Percentiles rank a stretch among this genome's conserved stretches.
Evolutionary conservation across 345 rosid genomes (phyloP).

Genomic region (Moricandia arvensis): DNA sequence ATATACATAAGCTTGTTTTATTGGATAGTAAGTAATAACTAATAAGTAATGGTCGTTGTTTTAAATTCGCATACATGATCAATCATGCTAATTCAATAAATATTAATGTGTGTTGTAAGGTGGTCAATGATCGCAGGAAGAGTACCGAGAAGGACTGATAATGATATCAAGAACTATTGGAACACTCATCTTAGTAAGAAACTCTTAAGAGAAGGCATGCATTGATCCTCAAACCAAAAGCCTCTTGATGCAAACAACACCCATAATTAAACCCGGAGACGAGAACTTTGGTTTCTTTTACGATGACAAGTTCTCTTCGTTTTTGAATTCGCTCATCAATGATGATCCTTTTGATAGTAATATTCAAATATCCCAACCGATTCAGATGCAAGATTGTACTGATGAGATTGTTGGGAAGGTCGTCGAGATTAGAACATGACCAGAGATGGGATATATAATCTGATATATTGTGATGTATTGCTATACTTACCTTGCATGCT

Average conservation of each 20-base stretch:
- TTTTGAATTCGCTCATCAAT: conserved; percentile 61
- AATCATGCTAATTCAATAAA: background rate
- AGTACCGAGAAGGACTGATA: conserved; percentile 84
- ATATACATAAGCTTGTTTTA: too few species aligned
- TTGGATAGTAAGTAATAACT: too few species aligned
- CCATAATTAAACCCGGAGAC: conserved; percentile 3
- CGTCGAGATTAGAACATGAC: conserved; percentile 13
- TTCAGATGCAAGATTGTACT: background rate
- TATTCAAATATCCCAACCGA: conserved; percentile 25
- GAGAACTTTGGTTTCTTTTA: conserved; percentile 35
- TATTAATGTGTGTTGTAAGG: conserved; percentile 35
- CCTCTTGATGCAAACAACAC: conserved; percentile 42
- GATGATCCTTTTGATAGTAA: conserved; percentile 41
- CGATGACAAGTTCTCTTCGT: conserved; percentile 65
- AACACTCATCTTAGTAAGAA: conserved; percentile 81
- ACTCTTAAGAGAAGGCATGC: conserved; percentile 76
- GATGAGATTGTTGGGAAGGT: conserved; percentile 20
- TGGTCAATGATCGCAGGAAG: conserved; percentile 92
- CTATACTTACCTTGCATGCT: too few species aligned
- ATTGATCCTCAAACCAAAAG: conserved; percentile 80
- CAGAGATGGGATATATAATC: conserved; percentile 9
- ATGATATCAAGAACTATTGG: conserved; percentile 94
- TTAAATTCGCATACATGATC: background rate
- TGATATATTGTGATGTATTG: background rate
- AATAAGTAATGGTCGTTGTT: too few species aligned